Base-by-base conservation (phyloP, 495 filamentous ascomycete genomes). In the Podospora pseudopauciseta region DNA sequence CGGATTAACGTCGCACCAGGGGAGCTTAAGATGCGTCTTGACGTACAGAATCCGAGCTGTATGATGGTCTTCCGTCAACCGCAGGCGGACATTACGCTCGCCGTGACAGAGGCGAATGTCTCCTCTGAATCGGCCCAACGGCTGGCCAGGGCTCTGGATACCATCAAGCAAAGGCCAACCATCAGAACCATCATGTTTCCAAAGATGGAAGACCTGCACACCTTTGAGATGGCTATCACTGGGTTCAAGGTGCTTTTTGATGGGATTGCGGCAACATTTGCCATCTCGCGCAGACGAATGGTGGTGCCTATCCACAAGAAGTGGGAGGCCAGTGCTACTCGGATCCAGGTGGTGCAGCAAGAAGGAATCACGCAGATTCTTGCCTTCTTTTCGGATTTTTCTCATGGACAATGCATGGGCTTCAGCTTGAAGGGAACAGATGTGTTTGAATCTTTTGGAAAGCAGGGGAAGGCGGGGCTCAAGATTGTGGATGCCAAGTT, bases 261-360 rank as follows among this genome's bases (percentile, higher is more conserved):
- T 72, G 88, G 88, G 49, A 78, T 90, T 57, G 92, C 90, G 11
- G 80, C 86, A 0, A 88, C 85, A 4, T 92, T 96, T 72, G 86
- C 89, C 67, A 95, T 96, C 66, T 88, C 92, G 2, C 91, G 92
- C n/a, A 86, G 91, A 57, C 86, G 91, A 67, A 92, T 90, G 86
- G 89, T 95, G 26, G 91, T 94, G n/a, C 92, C 91, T 0, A 92
- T 94, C 62, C 88, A 93, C 78, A 96, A 96, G 80, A 93, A 91
- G 75, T 94, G 92, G 91, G 91, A 94, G 72, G 90, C 92, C 2
- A 86, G 81, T 13, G 79, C 81, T 39, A 89, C 91, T 15, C 87
- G 93, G 18, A 80, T 97, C 26, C 93, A 96, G 76, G 80, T 97
- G 53, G 86, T 97, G 26, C 83, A 86, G 65, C 89, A 89, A 60